These are phyloP conservation scores for Podospora sp. DNA, from an alignment of 495 filamentous ascomycete genomes.

Conservation along the genomic window DNA sequence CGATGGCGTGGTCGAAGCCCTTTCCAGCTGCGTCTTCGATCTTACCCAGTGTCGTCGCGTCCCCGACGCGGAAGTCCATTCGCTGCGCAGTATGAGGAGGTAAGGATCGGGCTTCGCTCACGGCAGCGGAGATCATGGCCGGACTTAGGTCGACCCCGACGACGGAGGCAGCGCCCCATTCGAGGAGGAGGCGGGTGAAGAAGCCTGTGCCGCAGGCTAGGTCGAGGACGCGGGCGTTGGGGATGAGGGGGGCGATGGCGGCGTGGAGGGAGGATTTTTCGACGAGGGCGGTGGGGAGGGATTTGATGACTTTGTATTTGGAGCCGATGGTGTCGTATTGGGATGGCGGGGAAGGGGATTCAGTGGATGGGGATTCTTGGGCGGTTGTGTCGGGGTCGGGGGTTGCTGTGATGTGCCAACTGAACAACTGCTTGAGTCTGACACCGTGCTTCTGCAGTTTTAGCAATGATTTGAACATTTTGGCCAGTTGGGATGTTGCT, in stretches of 20 bases:
- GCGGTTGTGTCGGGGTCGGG: no score
- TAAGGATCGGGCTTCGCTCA: not conserved
- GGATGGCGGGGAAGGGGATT: not conserved
- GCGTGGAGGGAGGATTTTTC: slow-evolving; percentile 17
- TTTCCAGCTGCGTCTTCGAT: slow-evolving; percentile 21
- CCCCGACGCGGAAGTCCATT: slow-evolving; percentile 10
- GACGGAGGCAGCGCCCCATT: slow-evolving; percentile 29
- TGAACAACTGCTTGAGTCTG: no score
- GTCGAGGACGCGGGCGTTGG: slow-evolving; percentile 21
- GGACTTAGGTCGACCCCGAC: slow-evolving; percentile 40
- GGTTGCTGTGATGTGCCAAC: no score
- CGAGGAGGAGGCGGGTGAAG: slow-evolving; percentile 15
- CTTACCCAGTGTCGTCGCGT: slow-evolving; percentile 15
- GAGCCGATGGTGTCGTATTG: slow-evolving; percentile 22
- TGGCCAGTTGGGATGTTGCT: no score
- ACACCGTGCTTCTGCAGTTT: no score
- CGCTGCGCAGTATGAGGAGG: not conserved
- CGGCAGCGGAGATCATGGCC: slow-evolving; percentile 37
- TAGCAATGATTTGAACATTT: no score
- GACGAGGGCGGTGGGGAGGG: slow-evolving; percentile 9
- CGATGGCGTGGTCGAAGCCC: slow-evolving; percentile 44
- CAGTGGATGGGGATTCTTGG: not conserved
- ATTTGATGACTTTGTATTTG: slow-evolving; percentile 18
- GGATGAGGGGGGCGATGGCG: not conserved
- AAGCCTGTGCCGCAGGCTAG: slow-evolving; percentile 26